Percentiles rank a stretch among this genome's conserved stretches.
phyloP scores from a whole-genome alignment of 192 early-diverging fungal genomes.

The Rhizophagus clarus region DNA sequence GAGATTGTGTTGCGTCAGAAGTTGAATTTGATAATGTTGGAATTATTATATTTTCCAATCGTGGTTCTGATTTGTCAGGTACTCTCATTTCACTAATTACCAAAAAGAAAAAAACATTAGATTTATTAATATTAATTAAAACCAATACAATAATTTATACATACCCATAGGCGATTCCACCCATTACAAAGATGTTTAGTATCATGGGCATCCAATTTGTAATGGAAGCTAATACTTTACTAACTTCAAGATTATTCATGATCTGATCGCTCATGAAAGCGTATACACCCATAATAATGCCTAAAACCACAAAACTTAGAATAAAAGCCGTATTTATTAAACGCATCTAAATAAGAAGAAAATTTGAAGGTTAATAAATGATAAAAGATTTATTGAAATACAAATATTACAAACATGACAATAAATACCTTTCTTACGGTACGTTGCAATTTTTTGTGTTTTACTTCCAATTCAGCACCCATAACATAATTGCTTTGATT shows the following conservation, averaged over 20 bases:
- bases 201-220: background rate
- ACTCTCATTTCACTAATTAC: constrained; percentile 7
- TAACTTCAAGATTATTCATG: background rate
- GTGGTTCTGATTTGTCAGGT: background rate
- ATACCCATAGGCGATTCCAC: constrained; percentile 16
- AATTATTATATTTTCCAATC: background rate
- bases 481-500: no score
- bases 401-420: no score
- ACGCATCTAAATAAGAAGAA: background rate
- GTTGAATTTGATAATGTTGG: background rate
- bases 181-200: background rate
- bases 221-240: background rate
- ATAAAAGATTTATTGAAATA: no score
- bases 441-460: background rate
- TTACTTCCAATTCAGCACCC: constrained; percentile 4
- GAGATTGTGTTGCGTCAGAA: background rate
- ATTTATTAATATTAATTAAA: background rate
- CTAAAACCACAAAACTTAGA: background rate
- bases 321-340: background rate
- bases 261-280: background rate
- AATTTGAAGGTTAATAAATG: background rate
- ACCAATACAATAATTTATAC: background rate
- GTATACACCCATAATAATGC: background rate
- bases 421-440: background rate
- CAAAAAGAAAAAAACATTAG: background rate